Base-by-base conservation (phyloP, 495 filamentous ascomycete genomes). In the Xylaria sp. region DNA sequence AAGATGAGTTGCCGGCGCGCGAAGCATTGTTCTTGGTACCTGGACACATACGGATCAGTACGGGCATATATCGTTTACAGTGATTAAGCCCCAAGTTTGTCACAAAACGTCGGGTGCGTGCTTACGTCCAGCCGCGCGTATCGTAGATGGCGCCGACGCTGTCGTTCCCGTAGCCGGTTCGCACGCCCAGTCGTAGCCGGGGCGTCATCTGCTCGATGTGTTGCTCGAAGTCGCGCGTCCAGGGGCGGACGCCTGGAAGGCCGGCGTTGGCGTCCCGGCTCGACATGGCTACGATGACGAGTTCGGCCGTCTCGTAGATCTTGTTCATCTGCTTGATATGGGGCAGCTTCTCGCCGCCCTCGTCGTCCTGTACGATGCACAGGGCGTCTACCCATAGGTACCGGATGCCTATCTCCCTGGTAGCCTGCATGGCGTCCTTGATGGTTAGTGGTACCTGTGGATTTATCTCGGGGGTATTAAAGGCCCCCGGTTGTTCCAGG, bases 301-400 rank as follows among this genome's bases (percentile, higher is more conserved):
- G 11, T 35, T 72, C 48, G 8, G 79, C 73, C 24, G 74, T 68
- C 31, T 64, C 55, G 68, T 82, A 82, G 17, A 82, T 77, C 5
- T 52, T 40, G 15, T 75, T 73, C 80, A 82, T 79, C 15, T 65
- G 46, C 11, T 37, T 57, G 31, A 79, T 74, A 29, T 77, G 69
- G 21, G 37, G 43, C 37, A 61, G 41, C 61, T 78, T 71, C n/a
- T 55, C 68, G 9, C 44, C 63, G 40, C 64, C 68, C n/a, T 68
- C 57, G 7, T 73, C 70, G 53, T 80, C 75, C 66, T 81, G 77
- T 15, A 78, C 43, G 37, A 81, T 79, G 69, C 79, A 81, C 15
- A 80, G 61, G 3, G 61, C 71, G 53, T 81, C 79, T 8, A 81
- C 72, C 79, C 79, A 81, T 26, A 81, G 67, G 59, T 77, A 77